A percentile compares a stretch with the other conserved stretches of the same genome.
Evolutionary conservation across 202 grass and related monocot genomes (phyloP).

Genomic region (Alloteropsis angusta): DNA sequence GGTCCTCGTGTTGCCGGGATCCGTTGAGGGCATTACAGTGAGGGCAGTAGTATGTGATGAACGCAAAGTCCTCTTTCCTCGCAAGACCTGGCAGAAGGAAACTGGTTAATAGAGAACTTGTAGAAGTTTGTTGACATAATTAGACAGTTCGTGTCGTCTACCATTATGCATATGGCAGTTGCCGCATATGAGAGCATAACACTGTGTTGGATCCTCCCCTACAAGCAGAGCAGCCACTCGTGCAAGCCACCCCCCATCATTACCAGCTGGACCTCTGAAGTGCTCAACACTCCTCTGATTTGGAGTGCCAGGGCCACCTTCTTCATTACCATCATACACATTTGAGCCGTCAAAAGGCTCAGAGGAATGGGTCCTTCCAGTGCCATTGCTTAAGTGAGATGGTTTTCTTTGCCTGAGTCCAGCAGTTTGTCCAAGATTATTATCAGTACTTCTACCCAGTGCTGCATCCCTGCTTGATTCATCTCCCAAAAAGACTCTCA

Average conservation of each 20-base stretch:
- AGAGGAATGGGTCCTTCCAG: slow-evolving; percentile 5
- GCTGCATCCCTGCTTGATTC: slow-evolving; percentile 28
- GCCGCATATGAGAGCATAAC: slow-evolving; percentile 82
- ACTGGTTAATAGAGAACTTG: background rate
- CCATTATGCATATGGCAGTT: slow-evolving; percentile 97
- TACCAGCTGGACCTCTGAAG: slow-evolving; percentile 44
- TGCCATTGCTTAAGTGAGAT: slow-evolving; percentile 1
- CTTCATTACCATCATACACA: slow-evolving; percentile 35
- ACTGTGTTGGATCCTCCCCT: slow-evolving; percentile 93
- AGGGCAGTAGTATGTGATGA: slow-evolving; percentile 89
- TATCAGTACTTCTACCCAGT: slow-evolving; percentile 38
- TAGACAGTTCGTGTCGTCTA: slow-evolving; percentile 5
- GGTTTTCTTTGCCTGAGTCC: slow-evolving; percentile 47
- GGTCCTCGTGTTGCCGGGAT: slow-evolving; percentile 40
- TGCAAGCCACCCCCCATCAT: slow-evolving; percentile 76
- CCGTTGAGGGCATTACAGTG: slow-evolving; percentile 76
- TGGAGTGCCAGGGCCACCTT: slow-evolving; percentile 25
- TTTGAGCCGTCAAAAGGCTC: slow-evolving; percentile 36
- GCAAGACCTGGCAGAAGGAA: slow-evolving; percentile 54
- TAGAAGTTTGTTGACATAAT: background rate
- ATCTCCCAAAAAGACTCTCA: slow-evolving; percentile 71
- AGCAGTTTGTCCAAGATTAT: slow-evolving; percentile 26
- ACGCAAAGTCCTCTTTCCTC: slow-evolving; percentile 85
- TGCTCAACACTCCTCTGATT: slow-evolving; percentile 53
- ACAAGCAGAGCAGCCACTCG: slow-evolving; percentile 79